Conservation (phyloP, 306 rosid species). For the Gastrolobium villosum region DNA sequence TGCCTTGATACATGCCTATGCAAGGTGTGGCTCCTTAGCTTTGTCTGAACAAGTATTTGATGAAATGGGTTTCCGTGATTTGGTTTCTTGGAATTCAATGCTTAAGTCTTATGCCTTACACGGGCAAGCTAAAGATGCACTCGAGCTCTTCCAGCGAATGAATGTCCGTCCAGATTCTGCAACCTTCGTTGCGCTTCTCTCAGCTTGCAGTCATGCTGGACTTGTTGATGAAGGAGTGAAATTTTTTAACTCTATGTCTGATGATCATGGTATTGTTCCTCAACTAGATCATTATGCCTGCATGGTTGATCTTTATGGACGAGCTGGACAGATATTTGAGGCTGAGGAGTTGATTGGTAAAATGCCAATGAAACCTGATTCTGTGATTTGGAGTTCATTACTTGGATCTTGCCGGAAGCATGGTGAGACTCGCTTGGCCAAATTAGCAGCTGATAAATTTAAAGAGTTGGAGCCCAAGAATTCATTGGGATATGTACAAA, state of each 20-base stretch:
- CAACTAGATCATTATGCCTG: conserved; percentile 87
- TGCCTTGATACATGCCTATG: conserved; percentile 90
- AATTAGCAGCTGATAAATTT: conserved; percentile 76
- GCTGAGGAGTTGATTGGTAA: conserved; percentile 69
- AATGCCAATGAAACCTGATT: conserved; percentile 91
- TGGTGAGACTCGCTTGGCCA: conserved; percentile 71
- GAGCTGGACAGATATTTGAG: conserved; percentile 75
- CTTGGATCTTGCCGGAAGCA: conserved; percentile 93
- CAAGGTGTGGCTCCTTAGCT: conserved; percentile 79
- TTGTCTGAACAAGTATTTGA: conserved; percentile 70
- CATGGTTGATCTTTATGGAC: conserved; percentile 91
- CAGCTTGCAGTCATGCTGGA: conserved; percentile 92
- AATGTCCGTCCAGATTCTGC: conserved; percentile 70
- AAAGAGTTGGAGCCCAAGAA: conserved; percentile 70
- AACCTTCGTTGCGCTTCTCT: conserved; percentile 85
- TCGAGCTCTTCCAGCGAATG: conserved; percentile 69
- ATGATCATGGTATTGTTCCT: conserved; percentile 61
- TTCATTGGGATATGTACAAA: conserved; percentile 81
- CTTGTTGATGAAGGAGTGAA: conserved; percentile 73
- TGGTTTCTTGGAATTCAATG: conserved; percentile 94
- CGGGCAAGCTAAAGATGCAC: conserved; percentile 77
- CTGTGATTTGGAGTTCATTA: conserved; percentile 90
- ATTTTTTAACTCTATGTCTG: conserved; percentile 65
- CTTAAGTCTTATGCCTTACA: conserved; percentile 84
- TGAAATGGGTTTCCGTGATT: conserved; percentile 62